phyloP scores from a whole-genome alignment of 495 filamentous ascomycete species.

The Penicillium egyptiacum region DNA sequence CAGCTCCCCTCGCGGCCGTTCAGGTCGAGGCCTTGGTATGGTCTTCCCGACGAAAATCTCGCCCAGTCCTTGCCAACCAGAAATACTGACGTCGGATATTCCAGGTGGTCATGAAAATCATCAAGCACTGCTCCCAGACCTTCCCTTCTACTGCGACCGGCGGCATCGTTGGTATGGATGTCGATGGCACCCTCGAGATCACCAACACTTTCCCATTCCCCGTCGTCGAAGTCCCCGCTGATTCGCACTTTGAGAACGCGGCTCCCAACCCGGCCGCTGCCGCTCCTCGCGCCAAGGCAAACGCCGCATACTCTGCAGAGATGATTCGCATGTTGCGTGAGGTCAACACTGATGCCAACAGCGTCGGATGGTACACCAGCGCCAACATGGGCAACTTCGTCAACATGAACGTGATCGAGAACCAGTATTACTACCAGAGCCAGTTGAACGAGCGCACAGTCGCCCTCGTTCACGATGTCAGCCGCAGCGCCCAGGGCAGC shows the following conservation, averaged over 20 bases:
- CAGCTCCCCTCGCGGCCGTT: constrained; percentile 69
- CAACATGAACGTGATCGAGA: constrained; percentile 92
- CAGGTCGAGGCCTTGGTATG: constrained; percentile 82
- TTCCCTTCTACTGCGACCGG: constrained; percentile 92
- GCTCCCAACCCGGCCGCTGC: constrained; percentile 77
- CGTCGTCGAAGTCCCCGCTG: constrained; percentile 70
- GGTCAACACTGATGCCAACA: constrained; percentile 98
- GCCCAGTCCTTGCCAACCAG: constrained; percentile 31
- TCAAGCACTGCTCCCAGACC: constrained; percentile 81
- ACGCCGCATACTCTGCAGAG: constrained; percentile 85
- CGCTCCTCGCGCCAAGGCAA: constrained; percentile 88
- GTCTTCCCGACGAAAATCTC: constrained; percentile 34
- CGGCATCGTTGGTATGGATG: constrained; percentile 90
- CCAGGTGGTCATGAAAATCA: constrained; percentile 94
- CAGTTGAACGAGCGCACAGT: constrained; percentile 88
- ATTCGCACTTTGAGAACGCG: constrained; percentile 77
- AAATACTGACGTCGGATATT: constrained; percentile 29
- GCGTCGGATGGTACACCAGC: constrained; percentile 97
- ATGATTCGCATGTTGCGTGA: constrained; percentile 96
- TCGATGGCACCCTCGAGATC: constrained; percentile 76
- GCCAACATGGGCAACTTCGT: constrained; percentile 99
- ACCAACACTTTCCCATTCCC: constrained; percentile 97
- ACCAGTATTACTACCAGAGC: constrained; percentile 95
- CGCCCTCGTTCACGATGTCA: constrained; percentile 93
- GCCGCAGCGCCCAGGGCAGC: constrained; percentile 87